phyloP scores from a whole-genome alignment of 257 asterid species.

The Nicotiana sylvestris region DNA sequence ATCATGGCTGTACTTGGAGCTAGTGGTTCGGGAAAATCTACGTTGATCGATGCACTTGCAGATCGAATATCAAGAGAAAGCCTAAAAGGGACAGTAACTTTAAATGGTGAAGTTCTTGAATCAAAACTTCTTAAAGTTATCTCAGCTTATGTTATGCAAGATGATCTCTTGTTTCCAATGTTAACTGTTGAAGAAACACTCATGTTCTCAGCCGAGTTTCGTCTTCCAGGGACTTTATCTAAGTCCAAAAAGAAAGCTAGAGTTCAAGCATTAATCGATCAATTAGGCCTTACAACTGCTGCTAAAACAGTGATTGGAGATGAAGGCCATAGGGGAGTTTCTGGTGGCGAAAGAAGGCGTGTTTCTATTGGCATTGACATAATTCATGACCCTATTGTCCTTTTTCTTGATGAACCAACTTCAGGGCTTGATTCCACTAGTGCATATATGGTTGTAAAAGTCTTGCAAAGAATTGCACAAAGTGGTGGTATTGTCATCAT shows the following conservation, averaged over 20 bases:
- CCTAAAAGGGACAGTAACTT: constrained; percentile 25
- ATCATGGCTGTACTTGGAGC: constrained; percentile 42
- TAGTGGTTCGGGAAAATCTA: constrained; percentile 45
- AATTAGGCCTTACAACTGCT: constrained; percentile 32
- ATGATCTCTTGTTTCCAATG: constrained; percentile 43
- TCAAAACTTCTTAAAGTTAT: constrained; percentile 36
- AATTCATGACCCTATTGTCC: constrained; percentile 38
- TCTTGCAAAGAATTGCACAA: constrained; percentile 43
- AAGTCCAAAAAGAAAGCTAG: constrained; percentile 28
- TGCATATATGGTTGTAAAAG: constrained; percentile 56
- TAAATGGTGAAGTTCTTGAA: constrained; percentile 31
- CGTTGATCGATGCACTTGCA: constrained; percentile 39
- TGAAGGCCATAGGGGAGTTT: constrained; percentile 44
- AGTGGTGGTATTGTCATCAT: constrained; percentile 56
- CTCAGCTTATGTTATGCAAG: constrained; percentile 47
- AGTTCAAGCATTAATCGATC: constrained; percentile 35
- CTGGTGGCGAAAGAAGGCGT: constrained; percentile 44
- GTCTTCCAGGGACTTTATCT: constrained; percentile 31
- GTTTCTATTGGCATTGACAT: constrained; percentile 44
- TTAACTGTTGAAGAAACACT: constrained; percentile 44
- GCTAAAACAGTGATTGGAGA: constrained; percentile 46
- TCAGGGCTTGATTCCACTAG: constrained; percentile 73
- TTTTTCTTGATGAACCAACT: constrained; percentile 68
- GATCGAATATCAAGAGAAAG: constrained; percentile 33
- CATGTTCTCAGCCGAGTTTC: constrained; percentile 41